Evolutionary conservation across 441 rosid genomes (phyloP), one percentile per base, ranked within the genome.

Genomic region (Pelargonium fulgidum): DNA sequence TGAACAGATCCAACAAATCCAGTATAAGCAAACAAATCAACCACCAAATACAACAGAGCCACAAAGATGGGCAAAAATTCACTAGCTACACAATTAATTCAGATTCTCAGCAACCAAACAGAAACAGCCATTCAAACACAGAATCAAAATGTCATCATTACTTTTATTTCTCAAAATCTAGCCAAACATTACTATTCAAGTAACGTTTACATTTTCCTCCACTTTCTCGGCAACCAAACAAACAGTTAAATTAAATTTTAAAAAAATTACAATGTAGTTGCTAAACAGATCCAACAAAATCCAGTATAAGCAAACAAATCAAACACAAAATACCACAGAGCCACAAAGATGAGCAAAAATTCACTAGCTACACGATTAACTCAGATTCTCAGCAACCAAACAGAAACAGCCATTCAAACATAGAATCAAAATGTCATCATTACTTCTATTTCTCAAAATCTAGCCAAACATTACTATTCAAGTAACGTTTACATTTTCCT

Each of bases 1-100:
- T 93, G 80, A 12, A 76, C 73, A 68, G 16, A 48, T 48, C 56
- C 56, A 48, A n/a, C 14, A 48, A 48, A 12, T 48, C 56, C 56
- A 48, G n/a, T 29, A 48, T 48, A 12, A 12, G 56, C 56, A 12
- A 48, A n/a, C 56, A 48, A 12, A 48, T 2, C 56, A 48, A 48
- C 12, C n/a, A 12, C 56, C 13, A n/a, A 48, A 12, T 13, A 48
- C 6, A 2, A 47, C 52, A 9, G 14, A 11, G 13, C 52, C 52
- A 9, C 52, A 48, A 48, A 7, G n/a, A 48, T 2, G 17, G 3
- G 4, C 13, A 12, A 48, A 12, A 14, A 48, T 48, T 14, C 56
- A 48, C 3, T 12, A 48, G n/a, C 11, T 48, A 14, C 13, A 1
- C 56, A 2, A 13, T 14, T 12, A 48, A 48, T 13, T 48, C 56